Evolutionary conservation across 805 yeast species (phyloP), one percentile per base, ranked within the genome.

Genomic region (Schwanniomyces yamadae): DNA sequence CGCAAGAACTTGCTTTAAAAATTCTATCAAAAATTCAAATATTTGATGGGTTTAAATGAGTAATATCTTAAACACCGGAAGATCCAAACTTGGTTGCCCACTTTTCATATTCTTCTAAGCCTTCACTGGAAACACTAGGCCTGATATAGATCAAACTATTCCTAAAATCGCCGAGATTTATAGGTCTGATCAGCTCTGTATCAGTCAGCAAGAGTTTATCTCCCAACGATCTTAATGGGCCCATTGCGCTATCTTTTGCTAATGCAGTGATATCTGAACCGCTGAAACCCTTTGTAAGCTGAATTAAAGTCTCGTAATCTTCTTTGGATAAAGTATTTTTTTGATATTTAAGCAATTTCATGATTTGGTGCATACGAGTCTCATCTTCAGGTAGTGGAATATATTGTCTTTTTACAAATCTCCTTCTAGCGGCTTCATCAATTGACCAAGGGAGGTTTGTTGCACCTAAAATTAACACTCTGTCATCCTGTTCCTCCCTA

Each of bases 241-340:
- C 96, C 97, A 91, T 90, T 1, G 99, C 97, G 3, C 96, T 95
- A 57, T 91, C 97, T 59, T 90, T 93, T 1, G 97, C 95, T 41
- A 91, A 61, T 1, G 96, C 90, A 0, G 97, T 89, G 28, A 91
- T 75, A 61, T 91, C 99, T 46, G 93, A 82, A 2, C 96, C 96
- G n/a, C 95, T 85, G 54, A 78, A 67, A 1, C 93, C 91, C 5
- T 80, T 79, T 0, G 98, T 89, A 48, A 84, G 56, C 8, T 67
- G 65, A 12, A 85, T 71, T 16, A 91, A 66, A 28, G 66, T 65
- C 7, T 73, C 71, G 42, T 79, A 75, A 44, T 90, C 96, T 2
- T 55, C 71, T 0, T 77, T 84, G 10, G 75, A 57, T 13, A 91
- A 59, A 0, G 82, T 78, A 54, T 87, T 84, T 36, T 81, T 80